Base-by-base conservation (phyloP, 805 yeast species). In the Isabelozyma gotoi region DNA sequence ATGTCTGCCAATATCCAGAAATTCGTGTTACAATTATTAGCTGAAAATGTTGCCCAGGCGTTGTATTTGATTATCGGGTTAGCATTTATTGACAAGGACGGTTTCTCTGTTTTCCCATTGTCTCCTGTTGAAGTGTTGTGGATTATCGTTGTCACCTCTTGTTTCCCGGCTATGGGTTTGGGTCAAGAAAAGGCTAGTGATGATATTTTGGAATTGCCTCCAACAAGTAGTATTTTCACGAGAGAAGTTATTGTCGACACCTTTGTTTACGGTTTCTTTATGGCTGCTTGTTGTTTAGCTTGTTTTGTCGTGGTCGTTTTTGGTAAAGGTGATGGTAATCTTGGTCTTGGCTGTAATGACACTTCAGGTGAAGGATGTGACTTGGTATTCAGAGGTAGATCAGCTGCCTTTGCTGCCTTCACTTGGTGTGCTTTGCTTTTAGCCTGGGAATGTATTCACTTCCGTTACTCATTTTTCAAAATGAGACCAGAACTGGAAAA, bases 361-460 rank as follows among this genome's bases (percentile, higher is more conserved):
- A 61, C 59, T 20, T 70, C 68, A 41, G 66, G 67, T 33, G 67
- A 57, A 2, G 46, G 66, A 0, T 88, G 96, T 65, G 55, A 67
- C 37, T 63, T 73, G 48, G 96, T 88, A 10, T 88, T 82, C 65
- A 74, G 78, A 53, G 87, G 90, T 3, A 78, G 96, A 60, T 79
- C 95, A 3, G 79, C 85, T 3, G 78, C 90, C 0, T 88, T 88
- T 70, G 85, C 85, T 1, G 79, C 84, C 1, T 83, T 88, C 83
- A 88, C 96, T 0, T 88, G 96, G 95, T 78, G 91, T 67, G 85
- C 92, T 3, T 73, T 88, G 46, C 60, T 88, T 20, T 69, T 86
- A 38, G 94, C 95, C 1, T 87, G 94, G 94, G 94, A 87, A 65
- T 88, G 88, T 53, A 75, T 86, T 45, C 88, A 86, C 57, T 66